Base-by-base conservation (phyloP, 768 basidiomycete genomes). In the Auriculariales sp. region DNA sequence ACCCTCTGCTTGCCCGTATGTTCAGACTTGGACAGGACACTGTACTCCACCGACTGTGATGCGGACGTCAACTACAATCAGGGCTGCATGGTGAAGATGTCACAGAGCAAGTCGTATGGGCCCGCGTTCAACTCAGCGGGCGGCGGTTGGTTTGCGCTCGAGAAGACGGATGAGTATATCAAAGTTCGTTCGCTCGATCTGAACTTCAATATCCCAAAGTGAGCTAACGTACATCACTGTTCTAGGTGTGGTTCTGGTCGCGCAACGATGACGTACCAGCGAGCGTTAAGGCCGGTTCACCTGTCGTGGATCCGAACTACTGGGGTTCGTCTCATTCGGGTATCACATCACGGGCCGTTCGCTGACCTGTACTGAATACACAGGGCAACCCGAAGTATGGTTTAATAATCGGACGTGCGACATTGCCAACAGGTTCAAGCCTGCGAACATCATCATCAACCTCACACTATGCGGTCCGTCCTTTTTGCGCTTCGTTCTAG, bases 161-260 rank as follows among this genome's bases (percentile, higher is more conserved):
- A 66, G 42, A 62, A 67, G 33, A 68, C 64, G 4, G 17, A 56
- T 12, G 28, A 48, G 14, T 63, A 63, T 47, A 66, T 72, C 7
- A 63, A 62, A 29, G 49, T 71, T 36, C 71, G 66, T 61, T 71
- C 66, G 56, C 71, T 71, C 68, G 62, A 63, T 36, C 58, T 68
- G 10, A 49, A 57, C 24, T 49, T 45, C 14, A 52, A 54, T 12
- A n/a, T n/a, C n/a, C n/a, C n/a, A n/a, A n/a, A n/a, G n/a, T n/a
- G n/a, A n/a, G n/a, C n/a, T n/a, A n/a, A n/a, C n/a, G n/a, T n/a
- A n/a, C n/a, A n/a, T n/a, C n/a, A n/a, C n/a, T n/a, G n/a, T n/a
- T n/a, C n/a, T 33, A 55, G 10, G 36, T 54, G 12, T 86, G 78
- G 76, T 85, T 82, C 65, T 86, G 80, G 79, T 67, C 77, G 0